phyloP scores from a whole-genome alignment of 805 yeast species.

The Spathaspora boniae region DNA sequence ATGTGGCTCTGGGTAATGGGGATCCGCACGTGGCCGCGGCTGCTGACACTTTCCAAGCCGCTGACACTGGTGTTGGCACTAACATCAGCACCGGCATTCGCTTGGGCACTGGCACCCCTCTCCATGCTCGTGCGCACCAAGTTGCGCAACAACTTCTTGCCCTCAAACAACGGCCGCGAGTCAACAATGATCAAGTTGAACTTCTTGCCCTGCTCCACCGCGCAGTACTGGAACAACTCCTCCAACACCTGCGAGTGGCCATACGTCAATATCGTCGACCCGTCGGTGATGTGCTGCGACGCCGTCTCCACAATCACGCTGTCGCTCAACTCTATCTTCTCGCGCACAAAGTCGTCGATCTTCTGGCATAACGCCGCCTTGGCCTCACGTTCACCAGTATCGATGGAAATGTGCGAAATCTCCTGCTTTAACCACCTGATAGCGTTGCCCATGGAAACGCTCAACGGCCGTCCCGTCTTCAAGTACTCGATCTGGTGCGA shows the following conservation, averaged over 20 bases:
- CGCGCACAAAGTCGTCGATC: slow-evolving; percentile 79
- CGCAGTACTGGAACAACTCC: slow-evolving; percentile 68
- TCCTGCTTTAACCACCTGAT: slow-evolving; percentile 96
- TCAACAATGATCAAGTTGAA: slow-evolving; percentile 87
- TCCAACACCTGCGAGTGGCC: slow-evolving; percentile 85
- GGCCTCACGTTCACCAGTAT: slow-evolving; percentile 63
- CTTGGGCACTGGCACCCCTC: too few species aligned
- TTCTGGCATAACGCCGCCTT: slow-evolving; percentile 58
- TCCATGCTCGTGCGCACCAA: slow-evolving; percentile 45
- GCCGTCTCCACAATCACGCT: slow-evolving; percentile 80
- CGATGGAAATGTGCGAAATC: slow-evolving; percentile 78
- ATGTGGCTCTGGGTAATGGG: slow-evolving; percentile 51
- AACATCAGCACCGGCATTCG: too few species aligned
- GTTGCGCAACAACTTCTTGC: slow-evolving; percentile 67
- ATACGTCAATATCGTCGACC: slow-evolving; percentile 78
- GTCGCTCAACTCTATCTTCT: slow-evolving; percentile 80
- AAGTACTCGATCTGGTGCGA: slow-evolving; percentile 91
- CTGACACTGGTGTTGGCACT: slow-evolving; percentile 13
- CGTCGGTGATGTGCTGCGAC: slow-evolving; percentile 67
- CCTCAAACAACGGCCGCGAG: slow-evolving; percentile 92
- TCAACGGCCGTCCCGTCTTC: slow-evolving; percentile 85
- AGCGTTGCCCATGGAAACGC: slow-evolving; percentile 96
- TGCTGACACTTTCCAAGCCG: slow-evolving; percentile 16
- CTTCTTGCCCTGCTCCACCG: slow-evolving; percentile 51
- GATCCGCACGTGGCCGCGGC: slow-evolving; percentile 12